Percentiles rank a stretch among this genome's conserved stretches.
These are phyloP conservation scores for Cairneyella variabilis DNA, from an alignment of 495 filamentous ascomycete species.

Conservation along the genomic window DNA sequence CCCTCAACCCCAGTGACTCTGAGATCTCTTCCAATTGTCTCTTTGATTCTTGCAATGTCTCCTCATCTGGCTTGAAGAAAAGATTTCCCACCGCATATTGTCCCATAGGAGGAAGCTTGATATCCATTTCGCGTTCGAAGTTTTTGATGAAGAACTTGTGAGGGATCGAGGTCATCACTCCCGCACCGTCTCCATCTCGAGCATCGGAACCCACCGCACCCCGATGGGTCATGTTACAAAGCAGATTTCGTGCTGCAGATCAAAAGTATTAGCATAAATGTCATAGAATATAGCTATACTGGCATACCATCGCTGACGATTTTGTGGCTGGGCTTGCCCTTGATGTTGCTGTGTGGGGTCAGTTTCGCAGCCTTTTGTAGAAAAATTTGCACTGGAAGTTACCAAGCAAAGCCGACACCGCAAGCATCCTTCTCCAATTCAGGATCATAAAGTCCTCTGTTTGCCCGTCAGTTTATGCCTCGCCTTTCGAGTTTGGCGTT, in stretches of 20 bases:
- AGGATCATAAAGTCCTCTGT: conserved; percentile 87
- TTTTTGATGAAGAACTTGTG: conserved; percentile 99
- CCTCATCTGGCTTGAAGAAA: conserved; percentile 96
- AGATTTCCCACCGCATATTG: conserved; percentile 98
- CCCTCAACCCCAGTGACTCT: conserved; percentile 78
- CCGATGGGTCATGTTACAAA: conserved; percentile 99
- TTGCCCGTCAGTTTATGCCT: not conserved
- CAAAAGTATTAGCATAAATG: conserved; percentile 13
- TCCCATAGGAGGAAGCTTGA: conserved; percentile 80
- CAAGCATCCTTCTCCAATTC: conserved; percentile 98
- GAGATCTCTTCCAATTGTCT: conserved; percentile 89
- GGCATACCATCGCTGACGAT: conserved; percentile 96
- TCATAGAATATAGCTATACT: conserved; percentile 1
- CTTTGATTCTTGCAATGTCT: conserved; percentile 82
- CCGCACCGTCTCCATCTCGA: conserved; percentile 95
- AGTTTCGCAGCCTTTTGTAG: not conserved
- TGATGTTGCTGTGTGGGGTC: conserved; percentile 71
- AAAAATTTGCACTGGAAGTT: conserved; percentile 32
- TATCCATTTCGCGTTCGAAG: conserved; percentile 83
- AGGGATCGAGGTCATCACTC: conserved; percentile 99
- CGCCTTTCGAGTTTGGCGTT: not conserved
- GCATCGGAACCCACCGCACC: conserved; percentile 97
- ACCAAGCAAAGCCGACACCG: conserved; percentile 99
- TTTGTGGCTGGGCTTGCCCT: conserved; percentile 96
- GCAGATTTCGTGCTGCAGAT: conserved; percentile 72